phyloP scores from a whole-genome alignment of 371 early-diverging fungal species.

The Mortierella sp. region DNA sequence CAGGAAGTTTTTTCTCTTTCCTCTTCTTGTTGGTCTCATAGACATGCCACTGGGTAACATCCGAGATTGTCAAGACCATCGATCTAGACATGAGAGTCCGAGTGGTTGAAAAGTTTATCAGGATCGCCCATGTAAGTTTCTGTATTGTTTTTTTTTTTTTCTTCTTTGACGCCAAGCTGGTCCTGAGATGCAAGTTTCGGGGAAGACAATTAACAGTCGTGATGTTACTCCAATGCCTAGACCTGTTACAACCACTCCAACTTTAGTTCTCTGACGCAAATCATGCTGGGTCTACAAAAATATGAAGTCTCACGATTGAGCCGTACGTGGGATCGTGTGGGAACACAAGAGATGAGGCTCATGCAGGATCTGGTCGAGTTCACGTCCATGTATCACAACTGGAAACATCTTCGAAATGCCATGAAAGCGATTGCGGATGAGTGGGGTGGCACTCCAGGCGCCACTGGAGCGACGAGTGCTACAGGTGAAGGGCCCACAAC shows the following conservation, averaged over 20 bases:
- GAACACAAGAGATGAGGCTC: constrained; percentile 58
- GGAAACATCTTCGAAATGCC: constrained; percentile 71
- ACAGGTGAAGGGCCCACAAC: constrained; percentile 1
- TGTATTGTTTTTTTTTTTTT: neutral
- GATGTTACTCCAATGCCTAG: constrained; percentile 51
- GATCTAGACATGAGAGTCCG: constrained; percentile 65
- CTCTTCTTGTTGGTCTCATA: constrained; percentile 6
- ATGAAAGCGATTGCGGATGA: constrained; percentile 72
- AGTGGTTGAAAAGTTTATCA: constrained; percentile 78
- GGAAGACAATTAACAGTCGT: too few species aligned
- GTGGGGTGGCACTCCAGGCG: constrained; percentile 54
- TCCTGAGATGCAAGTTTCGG: too few species aligned
- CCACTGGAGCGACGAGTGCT: neutral
- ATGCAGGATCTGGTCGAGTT: constrained; percentile 69
- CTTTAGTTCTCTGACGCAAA: constrained; percentile 70
- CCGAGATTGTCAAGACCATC: constrained; percentile 70
- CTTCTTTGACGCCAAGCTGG: neutral
- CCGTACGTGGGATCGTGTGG: constrained; percentile 70
- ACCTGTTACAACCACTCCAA: constrained; percentile 73
- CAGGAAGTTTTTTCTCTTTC: constrained; percentile 1
- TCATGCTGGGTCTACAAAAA: constrained; percentile 71
- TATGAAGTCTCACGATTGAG: constrained; percentile 68
- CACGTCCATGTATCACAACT: constrained; percentile 71
- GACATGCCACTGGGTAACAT: constrained; percentile 77
- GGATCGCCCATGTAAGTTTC: constrained; percentile 69